A percentile compares a stretch with the other conserved stretches of the same genome.
Evolutionary conservation across 495 filamentous ascomycete species (phyloP).

Genomic region (Corynascus novoguineensis): DNA sequence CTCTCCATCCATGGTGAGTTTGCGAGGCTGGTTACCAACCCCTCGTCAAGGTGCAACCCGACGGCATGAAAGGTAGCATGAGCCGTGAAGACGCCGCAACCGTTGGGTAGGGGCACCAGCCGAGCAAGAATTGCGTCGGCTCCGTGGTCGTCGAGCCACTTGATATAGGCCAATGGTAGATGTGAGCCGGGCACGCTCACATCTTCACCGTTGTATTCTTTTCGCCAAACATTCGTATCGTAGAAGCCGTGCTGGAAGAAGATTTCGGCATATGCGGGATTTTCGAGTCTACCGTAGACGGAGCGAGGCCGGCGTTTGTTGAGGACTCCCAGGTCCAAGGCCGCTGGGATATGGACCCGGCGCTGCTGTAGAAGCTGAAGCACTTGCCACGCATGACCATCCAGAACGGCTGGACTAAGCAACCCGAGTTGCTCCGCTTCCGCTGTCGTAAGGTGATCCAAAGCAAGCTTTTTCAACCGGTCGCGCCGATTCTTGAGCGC

Average conservation of each 20-base stretch:
- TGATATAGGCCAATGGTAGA: neutral
- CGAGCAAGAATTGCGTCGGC: neutral
- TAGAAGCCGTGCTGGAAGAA: neutral
- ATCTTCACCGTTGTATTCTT: neutral
- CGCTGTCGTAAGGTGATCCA: neutral
- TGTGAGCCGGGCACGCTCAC: neutral
- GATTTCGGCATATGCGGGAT: neutral
- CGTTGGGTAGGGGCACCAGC: neutral
- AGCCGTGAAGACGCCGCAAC: neutral
- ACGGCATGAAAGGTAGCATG: neutral
- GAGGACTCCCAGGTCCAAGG: neutral
- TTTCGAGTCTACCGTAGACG: neutral
- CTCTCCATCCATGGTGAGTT: neutral
- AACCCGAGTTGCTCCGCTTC: neutral
- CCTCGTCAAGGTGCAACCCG: neutral
- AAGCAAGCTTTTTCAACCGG: neutral
- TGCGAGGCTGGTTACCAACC: neutral
- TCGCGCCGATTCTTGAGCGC: neutral
- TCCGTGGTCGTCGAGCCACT: neutral
- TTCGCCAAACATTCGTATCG: neutral
- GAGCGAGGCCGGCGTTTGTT: neutral
- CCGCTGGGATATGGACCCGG: neutral
- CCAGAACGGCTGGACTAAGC: neutral
- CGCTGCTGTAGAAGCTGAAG: neutral
- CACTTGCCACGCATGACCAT: neutral